Evolutionary conservation across 2,329 filamentous ascomycete species (phyloP).

Genomic region (Aspergillus ibericus): DNA sequence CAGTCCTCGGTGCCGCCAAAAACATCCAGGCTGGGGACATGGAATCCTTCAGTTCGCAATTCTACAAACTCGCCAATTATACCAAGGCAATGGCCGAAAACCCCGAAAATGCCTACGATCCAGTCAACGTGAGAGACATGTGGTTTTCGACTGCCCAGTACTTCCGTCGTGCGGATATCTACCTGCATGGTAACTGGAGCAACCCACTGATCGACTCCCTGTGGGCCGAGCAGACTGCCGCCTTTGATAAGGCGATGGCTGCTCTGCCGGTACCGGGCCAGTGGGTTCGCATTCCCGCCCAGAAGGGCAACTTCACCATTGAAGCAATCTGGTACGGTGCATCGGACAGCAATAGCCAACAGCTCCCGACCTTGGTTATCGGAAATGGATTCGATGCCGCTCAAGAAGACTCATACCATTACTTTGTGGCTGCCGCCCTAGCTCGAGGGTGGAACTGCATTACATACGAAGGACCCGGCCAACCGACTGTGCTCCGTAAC

Average conservation of each 20-base stretch:
- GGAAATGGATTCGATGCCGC: constrained; percentile 45
- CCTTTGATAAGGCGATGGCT: constrained; percentile 43
- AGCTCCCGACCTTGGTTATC: constrained; percentile 43
- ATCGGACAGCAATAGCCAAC: constrained; percentile 20
- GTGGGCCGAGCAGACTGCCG: constrained; percentile 28
- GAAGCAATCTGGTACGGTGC: background rate
- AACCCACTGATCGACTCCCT: constrained; percentile 43
- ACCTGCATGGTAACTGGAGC: constrained; percentile 42
- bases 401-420: constrained; percentile 48
- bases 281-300: constrained; percentile 31
- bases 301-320: background rate
- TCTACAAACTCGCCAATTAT: background rate
- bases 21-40: constrained; percentile 20
- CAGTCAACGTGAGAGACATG: background rate
- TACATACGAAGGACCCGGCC: constrained; percentile 51
- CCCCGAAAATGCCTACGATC: constrained; percentile 11
- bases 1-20: constrained; percentile 21
- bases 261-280: constrained; percentile 39
- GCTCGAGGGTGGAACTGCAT: constrained; percentile 48
- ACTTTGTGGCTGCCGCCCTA: constrained; percentile 35
- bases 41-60: constrained; percentile 14
- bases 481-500: constrained; percentile 43
- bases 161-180: constrained; percentile 47
- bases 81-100: constrained; percentile 18
- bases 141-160: constrained; percentile 30